phyloP scores from a whole-genome alignment of 805 yeast species.

The Jamesozyma gamospora region DNA sequence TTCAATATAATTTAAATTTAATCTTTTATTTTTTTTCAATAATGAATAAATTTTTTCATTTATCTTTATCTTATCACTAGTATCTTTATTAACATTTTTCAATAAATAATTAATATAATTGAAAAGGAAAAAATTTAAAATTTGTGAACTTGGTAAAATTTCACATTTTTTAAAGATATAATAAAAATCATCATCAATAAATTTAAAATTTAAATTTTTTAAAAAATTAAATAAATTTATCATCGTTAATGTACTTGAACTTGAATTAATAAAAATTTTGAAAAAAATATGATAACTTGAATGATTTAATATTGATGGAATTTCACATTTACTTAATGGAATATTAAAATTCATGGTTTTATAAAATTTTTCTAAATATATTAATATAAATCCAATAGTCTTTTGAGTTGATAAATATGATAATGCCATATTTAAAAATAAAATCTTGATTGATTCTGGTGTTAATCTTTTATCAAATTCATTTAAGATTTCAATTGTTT shows the following conservation, averaged over 20 bases:
- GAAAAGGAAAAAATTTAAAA: background rate
- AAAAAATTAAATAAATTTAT: background rate
- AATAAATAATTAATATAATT: background rate
- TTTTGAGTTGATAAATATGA: background rate
- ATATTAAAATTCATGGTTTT: background rate
- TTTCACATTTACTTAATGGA: constrained; percentile 2
- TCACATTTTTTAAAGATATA: background rate
- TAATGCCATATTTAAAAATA: constrained; percentile 1
- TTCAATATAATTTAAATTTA: background rate
- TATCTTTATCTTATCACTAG: background rate
- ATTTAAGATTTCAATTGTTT: background rate
- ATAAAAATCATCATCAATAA: constrained; percentile 1
- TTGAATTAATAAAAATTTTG: background rate
- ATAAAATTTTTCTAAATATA: background rate
- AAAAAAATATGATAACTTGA: constrained; percentile 2
- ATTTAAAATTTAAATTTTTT: background rate
- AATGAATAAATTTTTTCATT: background rate
- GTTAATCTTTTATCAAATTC: background rate
- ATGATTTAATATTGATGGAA: background rate
- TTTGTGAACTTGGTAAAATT: background rate
- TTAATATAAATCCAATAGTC: background rate
- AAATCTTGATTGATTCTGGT: background rate
- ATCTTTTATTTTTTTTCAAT: background rate
- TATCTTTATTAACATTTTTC: too few relatives aligned
- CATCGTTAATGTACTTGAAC: background rate